Percentiles rank a stretch among this genome's conserved stretches.
phyloP scores from a whole-genome alignment of 495 filamentous ascomycete species.

The Penicillium angulare region DNA sequence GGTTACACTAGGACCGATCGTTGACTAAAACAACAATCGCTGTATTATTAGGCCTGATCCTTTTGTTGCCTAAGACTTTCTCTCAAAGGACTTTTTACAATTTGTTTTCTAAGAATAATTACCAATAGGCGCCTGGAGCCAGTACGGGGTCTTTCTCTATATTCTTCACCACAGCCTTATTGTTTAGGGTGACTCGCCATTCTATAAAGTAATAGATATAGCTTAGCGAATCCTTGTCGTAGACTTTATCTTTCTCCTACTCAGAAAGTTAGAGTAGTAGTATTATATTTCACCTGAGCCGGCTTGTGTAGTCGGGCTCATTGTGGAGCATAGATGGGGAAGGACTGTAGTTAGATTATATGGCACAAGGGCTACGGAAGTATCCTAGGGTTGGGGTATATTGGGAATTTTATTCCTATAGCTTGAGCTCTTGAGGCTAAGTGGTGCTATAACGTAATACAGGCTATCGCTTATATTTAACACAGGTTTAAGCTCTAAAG shows the following conservation, averaged over 20 bases:
- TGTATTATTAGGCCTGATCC: too few relatives aligned
- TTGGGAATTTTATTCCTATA: not conserved
- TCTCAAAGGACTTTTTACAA: too few relatives aligned
- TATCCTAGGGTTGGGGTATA: conserved; percentile 2
- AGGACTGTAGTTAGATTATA: not conserved
- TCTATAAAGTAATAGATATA: conserved; percentile 35
- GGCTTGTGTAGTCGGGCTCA: conserved; percentile 1
- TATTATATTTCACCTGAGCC: not conserved
- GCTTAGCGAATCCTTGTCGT: conserved; percentile 27
- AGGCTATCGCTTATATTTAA: too few relatives aligned
- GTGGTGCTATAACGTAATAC: too few relatives aligned
- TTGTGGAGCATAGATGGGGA: not conserved
- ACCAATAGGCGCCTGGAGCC: too few relatives aligned
- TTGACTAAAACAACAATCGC: too few relatives aligned
- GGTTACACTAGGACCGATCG: too few relatives aligned
- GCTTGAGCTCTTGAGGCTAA: conserved; percentile 2
- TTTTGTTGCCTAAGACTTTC: too few relatives aligned
- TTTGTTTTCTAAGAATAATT: too few relatives aligned
- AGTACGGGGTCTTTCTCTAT: conserved; percentile 8
- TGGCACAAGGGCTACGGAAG: conserved; percentile 1
- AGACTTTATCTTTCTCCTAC: conserved; percentile 9
- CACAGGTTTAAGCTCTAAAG: too few relatives aligned
- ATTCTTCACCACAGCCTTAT: conserved; percentile 24
- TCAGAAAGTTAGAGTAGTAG: not conserved
- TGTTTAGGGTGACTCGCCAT: conserved; percentile 31